phyloP scores from a whole-genome alignment of 192 early-diverging fungal species.

The Coemansia sp. region DNA sequence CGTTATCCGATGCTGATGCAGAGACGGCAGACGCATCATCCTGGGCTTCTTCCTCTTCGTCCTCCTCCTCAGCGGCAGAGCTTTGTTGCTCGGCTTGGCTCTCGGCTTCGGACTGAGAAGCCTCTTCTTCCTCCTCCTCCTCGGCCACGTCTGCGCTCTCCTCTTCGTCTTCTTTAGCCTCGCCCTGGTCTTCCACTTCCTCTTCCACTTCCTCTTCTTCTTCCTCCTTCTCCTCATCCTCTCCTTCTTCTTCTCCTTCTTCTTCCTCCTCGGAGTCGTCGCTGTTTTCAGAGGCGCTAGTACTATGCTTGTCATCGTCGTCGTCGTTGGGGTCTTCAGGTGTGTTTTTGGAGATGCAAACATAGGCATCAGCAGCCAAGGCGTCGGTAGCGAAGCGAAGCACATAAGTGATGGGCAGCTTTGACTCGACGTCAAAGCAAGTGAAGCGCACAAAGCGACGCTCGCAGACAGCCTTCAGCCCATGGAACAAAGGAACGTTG shows the following conservation, averaged over 20 bases:
- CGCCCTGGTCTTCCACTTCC: background rate
- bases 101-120: conserved; percentile 2
- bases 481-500: conserved; percentile 43
- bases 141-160: background rate
- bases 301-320: background rate
- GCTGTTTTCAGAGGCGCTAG: background rate
- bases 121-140: background rate
- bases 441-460: conserved; percentile 47
- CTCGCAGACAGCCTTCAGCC: conserved; percentile 36
- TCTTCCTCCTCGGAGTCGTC: background rate
- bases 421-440: conserved; percentile 28
- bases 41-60: background rate
- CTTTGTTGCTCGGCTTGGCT: conserved; percentile 6
- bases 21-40: conserved; percentile 2
- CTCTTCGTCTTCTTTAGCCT: background rate
- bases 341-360: conserved; percentile 14
- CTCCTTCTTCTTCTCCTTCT: no score
- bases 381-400: conserved; percentile 39
- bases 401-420: conserved; percentile 28
- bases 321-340: conserved; percentile 5
- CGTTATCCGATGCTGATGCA: background rate
- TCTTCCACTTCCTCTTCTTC: background rate
- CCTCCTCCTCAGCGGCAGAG: background rate
- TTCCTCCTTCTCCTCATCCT: background rate
- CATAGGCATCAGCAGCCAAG: conserved; percentile 23